A percentile compares a stretch with the other conserved stretches of the same genome.
Conservation (phyloP, 2,329 filamentous ascomycete species). For the Colletotrichum melonis region DNA sequence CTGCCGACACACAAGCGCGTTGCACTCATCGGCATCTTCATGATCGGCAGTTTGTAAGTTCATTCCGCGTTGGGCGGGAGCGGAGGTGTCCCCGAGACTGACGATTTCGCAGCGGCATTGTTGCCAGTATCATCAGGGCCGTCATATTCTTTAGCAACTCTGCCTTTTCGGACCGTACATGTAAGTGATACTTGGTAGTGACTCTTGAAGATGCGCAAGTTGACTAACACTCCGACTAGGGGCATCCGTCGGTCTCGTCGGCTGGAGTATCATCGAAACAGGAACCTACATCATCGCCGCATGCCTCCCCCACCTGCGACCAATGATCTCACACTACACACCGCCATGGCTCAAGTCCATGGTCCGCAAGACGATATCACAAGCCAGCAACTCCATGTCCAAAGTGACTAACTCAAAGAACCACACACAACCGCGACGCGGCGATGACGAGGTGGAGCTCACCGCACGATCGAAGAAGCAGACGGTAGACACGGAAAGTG, state of each 20-base stretch:
- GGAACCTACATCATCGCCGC: conserved; percentile 40
- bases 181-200: background rate
- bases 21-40: conserved; percentile 41
- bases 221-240: background rate
- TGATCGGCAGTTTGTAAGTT: conserved; percentile 42
- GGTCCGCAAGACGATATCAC: conserved; percentile 26
- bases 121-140: conserved; percentile 30
- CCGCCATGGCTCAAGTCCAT: conserved; percentile 30
- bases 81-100: background rate
- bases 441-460: conserved; percentile 28
- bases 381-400: conserved; percentile 26
- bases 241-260: conserved; percentile 31
- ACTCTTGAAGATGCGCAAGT: background rate
- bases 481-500: background rate
- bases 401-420: conserved; percentile 3
- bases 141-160: conserved; percentile 26
- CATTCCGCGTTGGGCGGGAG: too few relatives aligned
- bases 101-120: conserved; percentile 9
- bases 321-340: conserved; percentile 36
- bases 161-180: conserved; percentile 30
- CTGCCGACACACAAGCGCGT: conserved; percentile 41
- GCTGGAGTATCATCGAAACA: conserved; percentile 32
- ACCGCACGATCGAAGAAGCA: conserved; percentile 18
- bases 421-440: background rate
- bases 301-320: conserved; percentile 40